Evolutionary conservation across 2,329 filamentous ascomycete species (phyloP).

Genomic region (Metarhizium robertsii): DNA sequence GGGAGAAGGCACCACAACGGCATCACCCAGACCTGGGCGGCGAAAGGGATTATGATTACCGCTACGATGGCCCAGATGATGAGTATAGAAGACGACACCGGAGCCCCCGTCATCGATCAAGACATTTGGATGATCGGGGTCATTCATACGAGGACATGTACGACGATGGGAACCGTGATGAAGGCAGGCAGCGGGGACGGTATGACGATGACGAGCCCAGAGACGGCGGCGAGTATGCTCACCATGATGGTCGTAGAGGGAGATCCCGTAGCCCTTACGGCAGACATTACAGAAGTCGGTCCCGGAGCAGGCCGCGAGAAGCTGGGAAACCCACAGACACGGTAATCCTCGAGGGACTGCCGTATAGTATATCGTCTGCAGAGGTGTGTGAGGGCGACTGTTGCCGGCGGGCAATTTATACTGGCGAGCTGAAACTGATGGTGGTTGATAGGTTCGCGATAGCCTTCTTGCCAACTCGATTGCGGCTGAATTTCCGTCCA

Average conservation of each 20-base stretch:
- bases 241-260: background rate
- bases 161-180: conserved; percentile 24
- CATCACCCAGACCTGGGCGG: conserved; percentile 16
- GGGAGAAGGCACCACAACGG: conserved; percentile 17
- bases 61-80: conserved; percentile 19
- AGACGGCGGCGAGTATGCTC: conserved; percentile 4
- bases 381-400: conserved; percentile 28
- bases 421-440: background rate
- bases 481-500: conserved; percentile 24
- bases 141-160: conserved; percentile 26
- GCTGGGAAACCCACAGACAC: conserved; percentile 37
- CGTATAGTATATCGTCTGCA: conserved; percentile 36
- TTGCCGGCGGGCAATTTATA: background rate
- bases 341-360: conserved; percentile 46
- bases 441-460: conserved; percentile 24
- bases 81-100: conserved; percentile 13
- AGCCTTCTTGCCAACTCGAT: conserved; percentile 23
- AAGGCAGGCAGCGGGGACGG: conserved; percentile 8
- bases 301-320: conserved; percentile 25
- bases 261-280: conserved; percentile 18
- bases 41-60: conserved; percentile 13
- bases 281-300: conserved; percentile 21
- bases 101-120: conserved; percentile 15
- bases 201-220: conserved; percentile 13
- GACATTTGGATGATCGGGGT: conserved; percentile 21